Evolutionary conservation across 441 rosid species (phyloP), one percentile per base, ranked within the genome.

Genomic region (Capsella rubella): DNA sequence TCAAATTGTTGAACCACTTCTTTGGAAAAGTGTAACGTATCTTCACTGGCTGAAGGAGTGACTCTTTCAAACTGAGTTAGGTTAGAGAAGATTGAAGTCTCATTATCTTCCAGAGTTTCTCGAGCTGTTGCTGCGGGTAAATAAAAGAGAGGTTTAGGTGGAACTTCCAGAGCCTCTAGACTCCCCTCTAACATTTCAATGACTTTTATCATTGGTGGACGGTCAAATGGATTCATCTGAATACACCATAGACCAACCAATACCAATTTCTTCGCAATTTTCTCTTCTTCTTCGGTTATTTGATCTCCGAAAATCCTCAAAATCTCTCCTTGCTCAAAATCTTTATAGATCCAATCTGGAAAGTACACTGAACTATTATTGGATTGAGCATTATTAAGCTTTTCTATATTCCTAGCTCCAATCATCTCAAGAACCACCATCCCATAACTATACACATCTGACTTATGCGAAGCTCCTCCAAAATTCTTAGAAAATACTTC

Each of bases 231-330:
- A 34, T 60, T 68, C 5, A 67, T 67, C 27, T 82, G 85, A 52
- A 81, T 75, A 72, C 90, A 88, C 87, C 92, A 83, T 14, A 84
- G 34, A 12, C 86, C 86, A 52, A 83, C 81, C 9, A 83, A 11
- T 15, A 79, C 64, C 80, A 88, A 29, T 78, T 76, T 82, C 65
- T 69, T 86, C 0, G 58, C 76, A 21, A 79, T 79, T 29, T 77
- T 84, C 55, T 66, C 55, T 51, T 76, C 84, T 45, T 82, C 73
- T 28, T 39, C 31, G 2, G 50, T 71, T 12, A 18, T 40, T 0
- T 2, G 21, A 13, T 63, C 72, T 1, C 35, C 60, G 2, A 73
- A 27, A 25, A 52, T 62, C 11, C 21, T 51, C 72, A 56, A 72
- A n/a, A 13, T 27, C 2, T 64, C 35, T 6, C 67, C 79, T 6